phyloP scores from a whole-genome alignment of 192 early-diverging fungal genomes.

The Umbelopsis vinacea region DNA sequence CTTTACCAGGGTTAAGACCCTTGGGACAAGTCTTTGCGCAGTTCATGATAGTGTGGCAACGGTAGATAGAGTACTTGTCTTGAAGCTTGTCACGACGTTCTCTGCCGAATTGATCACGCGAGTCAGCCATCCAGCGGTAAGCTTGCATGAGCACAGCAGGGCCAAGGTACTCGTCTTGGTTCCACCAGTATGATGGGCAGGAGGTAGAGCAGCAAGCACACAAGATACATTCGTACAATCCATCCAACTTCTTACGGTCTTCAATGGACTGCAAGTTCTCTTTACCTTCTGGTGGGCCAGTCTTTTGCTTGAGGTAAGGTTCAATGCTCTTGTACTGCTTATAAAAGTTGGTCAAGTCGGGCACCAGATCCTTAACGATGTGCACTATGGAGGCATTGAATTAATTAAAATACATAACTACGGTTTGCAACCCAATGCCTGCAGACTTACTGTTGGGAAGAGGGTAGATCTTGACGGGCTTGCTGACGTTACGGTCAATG shows the following conservation, averaged over 20 bases:
- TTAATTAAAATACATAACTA: no score
- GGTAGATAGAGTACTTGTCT: constrained; percentile 96
- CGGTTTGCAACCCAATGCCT: no score
- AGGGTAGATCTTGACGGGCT: constrained; percentile 89
- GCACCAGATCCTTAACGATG: constrained; percentile 97
- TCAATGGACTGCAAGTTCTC: constrained; percentile 95
- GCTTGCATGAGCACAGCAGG: constrained; percentile 97
- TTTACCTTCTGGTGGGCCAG: constrained; percentile 58
- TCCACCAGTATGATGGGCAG: constrained; percentile 98
- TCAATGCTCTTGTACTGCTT: constrained; percentile 98
- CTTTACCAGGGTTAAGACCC: constrained; percentile 95
- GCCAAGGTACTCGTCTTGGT: constrained; percentile 91
- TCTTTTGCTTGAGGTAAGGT: constrained; percentile 94
- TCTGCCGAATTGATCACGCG: constrained; percentile 87
- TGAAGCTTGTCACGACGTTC: constrained; percentile 89
- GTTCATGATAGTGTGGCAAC: constrained; percentile 99
- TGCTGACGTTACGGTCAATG: constrained; percentile 73
- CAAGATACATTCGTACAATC: constrained; percentile 96
- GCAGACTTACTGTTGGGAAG: constrained; percentile 82
- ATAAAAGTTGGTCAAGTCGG: constrained; percentile 97
- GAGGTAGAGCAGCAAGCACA: constrained; percentile 98
- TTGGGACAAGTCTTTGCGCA: constrained; percentile 97
- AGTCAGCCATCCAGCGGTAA: constrained; percentile 99
- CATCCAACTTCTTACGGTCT: constrained; percentile 93
- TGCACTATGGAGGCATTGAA: no score